Evolutionary conservation across 768 basidiomycete genomes (phyloP), one percentile per base, ranked within the genome.

Genomic region (Basidioascus undulatus): DNA sequence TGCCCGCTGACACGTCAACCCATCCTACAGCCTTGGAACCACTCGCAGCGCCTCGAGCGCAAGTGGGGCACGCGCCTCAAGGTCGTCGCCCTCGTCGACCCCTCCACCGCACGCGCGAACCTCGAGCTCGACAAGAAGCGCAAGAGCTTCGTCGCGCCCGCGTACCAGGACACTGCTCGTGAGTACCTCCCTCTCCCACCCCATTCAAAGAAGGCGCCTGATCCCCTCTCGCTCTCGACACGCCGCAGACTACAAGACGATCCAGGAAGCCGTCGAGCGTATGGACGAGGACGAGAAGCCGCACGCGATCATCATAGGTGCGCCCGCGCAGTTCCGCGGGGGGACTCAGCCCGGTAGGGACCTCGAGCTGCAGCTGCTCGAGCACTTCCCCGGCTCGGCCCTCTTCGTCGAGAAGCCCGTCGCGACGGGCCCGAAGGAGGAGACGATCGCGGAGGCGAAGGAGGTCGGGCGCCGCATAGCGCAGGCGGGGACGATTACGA

Each of bases 11-110:
- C n/a, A n/a, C n/a, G n/a, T n/a, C n/a, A n/a, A n/a, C n/a, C n/a
- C n/a, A n/a, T n/a, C n/a, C n/a, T n/a, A n/a, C n/a, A n/a, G n/a
- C 43, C 46, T n/a, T 45, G 40, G 51, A 58, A 60, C 49, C 61
- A 63, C 54, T 63, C 62, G 31, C 61, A 62, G 59, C 60, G 62
- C 45, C 57, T 63, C 48, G 62, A 63, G 47, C 59, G 83, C 60
- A 87, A 96, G 65, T 76, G 96, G 45, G 89, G 89, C 35, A 75
- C 73, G 18, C 81, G 89, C 48, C 78, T 96, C 59, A 94, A 89
- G 58, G 82, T 98, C 42, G 72, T 87, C 47, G 89, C 83, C 20
- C 65, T 98, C 43, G 75, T 98, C 54, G 89, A 98, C 58, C 89
- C 89, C 16, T 74, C 72, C 20, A 65, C 71, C 43, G 76, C 80